These are phyloP conservation scores for Coemansia pectinata DNA, from an alignment of 192 early-diverging fungal genomes.

Conservation along the genomic window DNA sequence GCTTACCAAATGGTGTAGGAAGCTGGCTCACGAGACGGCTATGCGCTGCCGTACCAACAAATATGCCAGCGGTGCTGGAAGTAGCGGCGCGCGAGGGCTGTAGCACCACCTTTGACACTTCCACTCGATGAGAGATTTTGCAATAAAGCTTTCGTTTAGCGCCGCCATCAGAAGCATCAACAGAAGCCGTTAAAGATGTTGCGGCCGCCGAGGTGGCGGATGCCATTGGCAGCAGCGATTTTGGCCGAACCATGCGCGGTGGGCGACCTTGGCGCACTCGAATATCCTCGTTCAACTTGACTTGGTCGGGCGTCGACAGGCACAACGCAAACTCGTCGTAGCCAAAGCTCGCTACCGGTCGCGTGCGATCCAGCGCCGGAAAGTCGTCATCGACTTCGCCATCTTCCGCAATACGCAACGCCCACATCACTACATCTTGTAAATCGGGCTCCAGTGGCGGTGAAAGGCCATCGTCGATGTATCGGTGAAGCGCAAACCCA, in stretches of 20 bases:
- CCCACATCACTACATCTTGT: slow-evolving; percentile 79
- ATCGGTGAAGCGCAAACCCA: slow-evolving; percentile 88
- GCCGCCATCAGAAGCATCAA: neutral
- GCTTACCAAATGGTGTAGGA: neutral
- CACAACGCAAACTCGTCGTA: slow-evolving; percentile 93
- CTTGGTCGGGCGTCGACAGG: slow-evolving; percentile 72
- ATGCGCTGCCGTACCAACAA: slow-evolving; percentile 23
- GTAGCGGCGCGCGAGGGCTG: slow-evolving; percentile 41
- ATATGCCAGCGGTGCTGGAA: slow-evolving; percentile 37
- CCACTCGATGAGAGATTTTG: slow-evolving; percentile 14
- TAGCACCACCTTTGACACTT: slow-evolving; percentile 27
- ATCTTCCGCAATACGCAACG: slow-evolving; percentile 91
- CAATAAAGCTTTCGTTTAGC: slow-evolving; percentile 6
- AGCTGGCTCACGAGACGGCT: neutral
- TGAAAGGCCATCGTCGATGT: slow-evolving; percentile 67
- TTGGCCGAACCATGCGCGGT: slow-evolving; percentile 38
- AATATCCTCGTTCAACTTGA: slow-evolving; percentile 55
- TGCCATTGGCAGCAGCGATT: slow-evolving; percentile 13
- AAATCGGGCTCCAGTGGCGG: slow-evolving; percentile 65
- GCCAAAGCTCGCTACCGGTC: slow-evolving; percentile 81
- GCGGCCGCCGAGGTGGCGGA: neutral
- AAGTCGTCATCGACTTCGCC: slow-evolving; percentile 96
- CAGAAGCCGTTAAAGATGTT: neutral
- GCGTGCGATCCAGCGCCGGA: slow-evolving; percentile 87
- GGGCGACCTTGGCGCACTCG: slow-evolving; percentile 48